These are phyloP conservation scores for Hypoxylon fragiforme DNA, from an alignment of 495 filamentous ascomycete genomes.

Conservation along the genomic window DNA sequence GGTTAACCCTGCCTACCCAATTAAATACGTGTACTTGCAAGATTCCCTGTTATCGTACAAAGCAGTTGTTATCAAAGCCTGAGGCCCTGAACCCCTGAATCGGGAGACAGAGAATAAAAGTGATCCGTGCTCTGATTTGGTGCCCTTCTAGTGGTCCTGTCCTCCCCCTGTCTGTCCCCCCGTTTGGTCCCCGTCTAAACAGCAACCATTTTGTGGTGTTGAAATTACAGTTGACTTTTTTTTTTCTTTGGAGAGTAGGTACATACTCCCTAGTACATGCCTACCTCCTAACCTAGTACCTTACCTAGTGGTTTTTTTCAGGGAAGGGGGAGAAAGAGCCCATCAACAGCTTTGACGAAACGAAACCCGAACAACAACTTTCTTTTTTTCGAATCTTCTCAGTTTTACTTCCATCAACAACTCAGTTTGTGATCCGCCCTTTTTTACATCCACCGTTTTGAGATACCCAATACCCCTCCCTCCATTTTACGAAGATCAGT, in stretches of 20 bases:
- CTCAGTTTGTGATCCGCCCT: constrained; percentile 19
- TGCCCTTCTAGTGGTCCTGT: constrained; percentile 32
- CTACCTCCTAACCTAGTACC: too few species aligned
- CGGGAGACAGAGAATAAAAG: constrained; percentile 6
- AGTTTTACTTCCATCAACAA: constrained; percentile 27
- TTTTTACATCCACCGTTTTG: constrained; percentile 23
- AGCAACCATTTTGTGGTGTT: constrained; percentile 29
- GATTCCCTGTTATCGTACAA: too few species aligned
- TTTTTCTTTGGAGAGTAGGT: constrained; percentile 5
- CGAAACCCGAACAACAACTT: constrained; percentile 22
- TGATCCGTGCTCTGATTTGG: constrained; percentile 35
- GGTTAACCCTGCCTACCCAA: constrained; percentile 28
- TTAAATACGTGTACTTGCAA: constrained; percentile 27
- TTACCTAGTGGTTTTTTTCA: constrained; percentile 15
- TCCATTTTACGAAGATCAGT: constrained; percentile 30
- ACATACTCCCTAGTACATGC: too few species aligned
- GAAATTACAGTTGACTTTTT: constrained; percentile 35
- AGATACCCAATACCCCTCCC: constrained; percentile 19
- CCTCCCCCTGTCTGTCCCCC: constrained; percentile 21
- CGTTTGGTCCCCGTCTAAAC: too few species aligned
- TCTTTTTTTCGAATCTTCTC: constrained; percentile 24
- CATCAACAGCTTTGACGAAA: constrained; percentile 24
- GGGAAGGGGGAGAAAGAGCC: constrained; percentile 10
- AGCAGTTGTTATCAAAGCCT: too few species aligned
- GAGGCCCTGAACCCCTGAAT: constrained; percentile 28